These are phyloP conservation scores for Beauveria varroae DNA, from an alignment of 2,329 filamentous ascomycete species.

Conservation along the genomic window DNA sequence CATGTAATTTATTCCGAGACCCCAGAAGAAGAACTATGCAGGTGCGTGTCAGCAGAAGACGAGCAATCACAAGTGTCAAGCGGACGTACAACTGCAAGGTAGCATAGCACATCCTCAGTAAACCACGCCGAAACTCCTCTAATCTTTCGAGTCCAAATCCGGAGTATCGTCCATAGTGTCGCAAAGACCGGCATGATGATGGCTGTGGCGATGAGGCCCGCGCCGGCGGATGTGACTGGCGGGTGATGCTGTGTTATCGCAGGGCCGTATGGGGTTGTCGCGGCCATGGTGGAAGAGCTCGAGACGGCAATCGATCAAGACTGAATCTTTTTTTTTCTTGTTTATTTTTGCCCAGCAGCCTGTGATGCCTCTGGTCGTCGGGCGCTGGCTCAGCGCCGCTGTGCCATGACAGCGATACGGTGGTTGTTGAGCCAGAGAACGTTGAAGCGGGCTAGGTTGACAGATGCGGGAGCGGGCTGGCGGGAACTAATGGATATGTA, in stretches of 20 bases:
- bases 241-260: conserved; percentile 5
- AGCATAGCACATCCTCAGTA: conserved; percentile 15
- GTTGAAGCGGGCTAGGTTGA: background rate
- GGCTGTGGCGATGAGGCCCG: conserved; percentile 11
- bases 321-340: no score
- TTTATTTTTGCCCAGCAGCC: background rate
- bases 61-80: no score
- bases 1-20: conserved; percentile 13
- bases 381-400: background rate
- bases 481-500: background rate
- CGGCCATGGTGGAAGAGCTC: background rate
- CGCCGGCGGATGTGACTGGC: conserved; percentile 10
- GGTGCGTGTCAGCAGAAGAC: background rate
- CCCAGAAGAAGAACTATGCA: conserved; percentile 14
- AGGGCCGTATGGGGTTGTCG: background rate
- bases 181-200: conserved; percentile 14
- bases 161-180: conserved; percentile 14
- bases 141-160: conserved; percentile 14
- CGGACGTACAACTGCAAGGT: conserved; percentile 12
- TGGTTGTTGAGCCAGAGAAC: background rate
- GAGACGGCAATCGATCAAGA: background rate
- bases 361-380: background rate
- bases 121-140: conserved; percentile 11
- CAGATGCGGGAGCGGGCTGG: background rate
- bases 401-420: background rate